These are phyloP conservation scores for Emergomyces orientalis DNA, from an alignment of 2,329 filamentous ascomycete species.

Conservation along the genomic window DNA sequence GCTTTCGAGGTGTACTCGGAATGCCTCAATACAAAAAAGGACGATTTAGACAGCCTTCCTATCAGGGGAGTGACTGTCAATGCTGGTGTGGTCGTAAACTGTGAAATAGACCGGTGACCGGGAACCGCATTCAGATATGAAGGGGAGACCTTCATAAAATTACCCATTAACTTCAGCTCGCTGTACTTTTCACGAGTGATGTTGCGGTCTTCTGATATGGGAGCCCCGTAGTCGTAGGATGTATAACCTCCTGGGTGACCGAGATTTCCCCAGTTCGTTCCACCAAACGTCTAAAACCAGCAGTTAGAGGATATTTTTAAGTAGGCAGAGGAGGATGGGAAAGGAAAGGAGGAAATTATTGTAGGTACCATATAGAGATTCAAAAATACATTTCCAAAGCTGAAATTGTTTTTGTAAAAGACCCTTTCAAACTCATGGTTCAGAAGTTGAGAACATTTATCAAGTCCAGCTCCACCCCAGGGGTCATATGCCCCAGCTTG, in stretches of 20 bases:
- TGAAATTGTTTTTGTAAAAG: conserved; percentile 68
- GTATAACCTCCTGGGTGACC: conserved; percentile 59
- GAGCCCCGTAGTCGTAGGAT: conserved; percentile 52
- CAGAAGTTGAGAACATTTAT: conserved; percentile 55
- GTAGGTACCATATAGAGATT: conserved; percentile 59
- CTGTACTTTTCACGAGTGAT: conserved; percentile 67
- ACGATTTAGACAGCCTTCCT: conserved; percentile 44
- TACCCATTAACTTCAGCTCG: conserved; percentile 65
- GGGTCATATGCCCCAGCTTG: conserved; percentile 65
- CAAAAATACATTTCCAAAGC: conserved; percentile 56
- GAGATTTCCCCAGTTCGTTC: conserved; percentile 76
- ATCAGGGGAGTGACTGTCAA: conserved; percentile 54
- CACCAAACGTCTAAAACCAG: conserved; percentile 51
- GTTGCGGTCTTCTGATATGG: conserved; percentile 60
- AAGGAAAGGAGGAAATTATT: too few species aligned
- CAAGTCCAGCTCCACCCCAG: conserved; percentile 64
- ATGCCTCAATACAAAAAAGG: conserved; percentile 61
- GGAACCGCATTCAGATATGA: conserved; percentile 56
- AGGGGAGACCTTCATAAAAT: conserved; percentile 64
- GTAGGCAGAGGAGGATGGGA: too few species aligned
- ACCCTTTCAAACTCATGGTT: conserved; percentile 68
- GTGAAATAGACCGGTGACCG: conserved; percentile 36
- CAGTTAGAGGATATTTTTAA: neutral
- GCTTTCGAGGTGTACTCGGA: conserved; percentile 51
- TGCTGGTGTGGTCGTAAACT: conserved; percentile 42